Evolutionary conservation across 768 basidiomycete species (phyloP).

Genomic region (Termitomyces sp.): DNA sequence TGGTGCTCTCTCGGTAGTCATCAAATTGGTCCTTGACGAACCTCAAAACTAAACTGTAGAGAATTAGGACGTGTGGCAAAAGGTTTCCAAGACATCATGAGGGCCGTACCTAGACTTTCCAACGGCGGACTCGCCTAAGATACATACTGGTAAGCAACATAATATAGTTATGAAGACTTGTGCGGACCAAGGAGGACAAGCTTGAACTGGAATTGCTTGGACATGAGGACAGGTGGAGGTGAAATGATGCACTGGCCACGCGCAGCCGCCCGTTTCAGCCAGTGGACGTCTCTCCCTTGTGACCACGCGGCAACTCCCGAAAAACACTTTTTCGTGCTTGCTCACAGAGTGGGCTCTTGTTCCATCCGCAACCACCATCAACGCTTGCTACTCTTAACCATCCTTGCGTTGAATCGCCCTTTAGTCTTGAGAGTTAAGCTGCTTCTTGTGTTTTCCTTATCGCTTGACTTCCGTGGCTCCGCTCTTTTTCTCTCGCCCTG

Average conservation of each 20-base stretch:
- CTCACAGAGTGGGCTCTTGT: slow-evolving; percentile 11
- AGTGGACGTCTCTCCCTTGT: slow-evolving; percentile 20
- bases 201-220: slow-evolving; percentile 92
- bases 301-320: slow-evolving; percentile 29
- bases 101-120: slow-evolving; percentile 88
- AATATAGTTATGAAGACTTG: neutral
- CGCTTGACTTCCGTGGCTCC: slow-evolving; percentile 9
- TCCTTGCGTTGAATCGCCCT: slow-evolving; percentile 8
- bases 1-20: slow-evolving; percentile 92
- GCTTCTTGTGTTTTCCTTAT: slow-evolving; percentile 17
- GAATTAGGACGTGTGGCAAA: slow-evolving; percentile 19
- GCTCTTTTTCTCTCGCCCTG: neutral
- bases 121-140: slow-evolving; percentile 90
- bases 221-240: slow-evolving; percentile 53
- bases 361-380: slow-evolving; percentile 28
- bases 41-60: slow-evolving; percentile 77
- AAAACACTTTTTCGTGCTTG: slow-evolving; percentile 15
- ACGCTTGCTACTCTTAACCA: slow-evolving; percentile 17
- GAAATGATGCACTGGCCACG: slow-evolving; percentile 12
- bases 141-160: slow-evolving; percentile 10
- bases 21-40: slow-evolving; percentile 98
- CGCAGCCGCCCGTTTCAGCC: no score
- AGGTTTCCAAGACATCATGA: slow-evolving; percentile 18
- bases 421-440: slow-evolving; percentile 26
- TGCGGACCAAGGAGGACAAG: slow-evolving; percentile 87